Evolutionary conservation across 345 rosid species (phyloP).

Genomic region (Alliaria petiolata): DNA sequence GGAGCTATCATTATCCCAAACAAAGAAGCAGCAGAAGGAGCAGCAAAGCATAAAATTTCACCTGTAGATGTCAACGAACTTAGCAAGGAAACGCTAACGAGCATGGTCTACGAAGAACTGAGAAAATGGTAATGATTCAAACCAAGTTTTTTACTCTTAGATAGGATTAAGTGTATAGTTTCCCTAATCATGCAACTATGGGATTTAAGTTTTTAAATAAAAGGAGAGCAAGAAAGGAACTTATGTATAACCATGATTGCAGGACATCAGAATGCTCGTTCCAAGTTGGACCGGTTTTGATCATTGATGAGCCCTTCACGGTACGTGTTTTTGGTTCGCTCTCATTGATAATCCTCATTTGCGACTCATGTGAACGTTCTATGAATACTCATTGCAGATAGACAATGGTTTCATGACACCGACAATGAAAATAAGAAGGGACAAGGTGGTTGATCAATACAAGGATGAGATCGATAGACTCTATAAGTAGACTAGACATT

Average conservation of each 20-base stretch:
- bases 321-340: slow-evolving; percentile 29
- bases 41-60: slow-evolving; percentile 44
- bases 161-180: too few species aligned
- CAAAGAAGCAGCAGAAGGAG: slow-evolving; percentile 64
- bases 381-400: slow-evolving; percentile 53
- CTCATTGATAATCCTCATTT: neutral
- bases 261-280: slow-evolving; percentile 72
- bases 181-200: too few species aligned
- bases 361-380: neutral
- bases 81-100: slow-evolving; percentile 48
- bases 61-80: slow-evolving; percentile 49
- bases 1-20: slow-evolving; percentile 87
- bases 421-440: slow-evolving; percentile 91
- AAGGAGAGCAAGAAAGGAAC: neutral
- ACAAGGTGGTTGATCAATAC: slow-evolving; percentile 50
- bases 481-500: slow-evolving; percentile 40
- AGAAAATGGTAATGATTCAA: slow-evolving; percentile 54
- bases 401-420: slow-evolving; percentile 91
- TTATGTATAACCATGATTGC: slow-evolving; percentile 13
- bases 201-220: too few species aligned
- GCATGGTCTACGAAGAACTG: slow-evolving; percentile 54
- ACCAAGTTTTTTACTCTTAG: too few species aligned
- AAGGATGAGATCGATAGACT: slow-evolving; percentile 56
- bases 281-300: slow-evolving; percentile 73
- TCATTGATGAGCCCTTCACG: slow-evolving; percentile 73